These are phyloP conservation scores for Pachysolen tannophilus DNA, from an alignment of 805 yeast species.

Conservation along the genomic window DNA sequence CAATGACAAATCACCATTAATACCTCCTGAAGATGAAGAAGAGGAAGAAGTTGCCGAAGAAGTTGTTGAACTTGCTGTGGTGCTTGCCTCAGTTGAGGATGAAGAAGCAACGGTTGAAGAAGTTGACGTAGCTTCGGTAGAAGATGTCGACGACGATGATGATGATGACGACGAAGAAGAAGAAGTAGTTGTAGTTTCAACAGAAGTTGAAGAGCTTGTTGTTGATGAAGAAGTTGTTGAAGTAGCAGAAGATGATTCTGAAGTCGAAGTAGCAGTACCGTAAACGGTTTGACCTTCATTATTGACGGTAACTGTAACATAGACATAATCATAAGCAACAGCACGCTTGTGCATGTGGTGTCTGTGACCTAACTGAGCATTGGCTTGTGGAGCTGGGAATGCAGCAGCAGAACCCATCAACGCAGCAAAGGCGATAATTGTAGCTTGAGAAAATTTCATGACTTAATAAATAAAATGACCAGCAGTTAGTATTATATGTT, in stretches of 20 bases:
- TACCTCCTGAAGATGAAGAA: slow-evolving; percentile 25
- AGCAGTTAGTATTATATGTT: too few species aligned
- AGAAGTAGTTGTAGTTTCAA: slow-evolving; percentile 16
- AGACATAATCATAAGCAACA: slow-evolving; percentile 36
- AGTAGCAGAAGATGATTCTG: slow-evolving; percentile 17
- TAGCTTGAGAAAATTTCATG: slow-evolving; percentile 10
- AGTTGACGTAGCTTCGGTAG: slow-evolving; percentile 17
- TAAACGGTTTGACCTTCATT: slow-evolving; percentile 37
- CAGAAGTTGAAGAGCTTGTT: slow-evolving; percentile 14
- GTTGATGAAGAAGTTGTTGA: slow-evolving; percentile 21
- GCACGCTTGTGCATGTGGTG: slow-evolving; percentile 60
- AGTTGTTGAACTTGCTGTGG: slow-evolving; percentile 13
- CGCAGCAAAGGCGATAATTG: slow-evolving; percentile 18
- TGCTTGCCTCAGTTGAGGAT: slow-evolving; percentile 8
- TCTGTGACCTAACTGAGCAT: slow-evolving; percentile 42
- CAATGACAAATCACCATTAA: slow-evolving; percentile 44
- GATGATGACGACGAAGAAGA: slow-evolving; percentile 10
- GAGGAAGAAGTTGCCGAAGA: slow-evolving; percentile 22
- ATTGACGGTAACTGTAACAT: slow-evolving; percentile 47
- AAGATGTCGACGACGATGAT: slow-evolving; percentile 16
- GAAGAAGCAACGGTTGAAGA: slow-evolving; percentile 14
- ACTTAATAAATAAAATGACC: too few species aligned
- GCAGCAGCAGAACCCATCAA: slow-evolving; percentile 18
- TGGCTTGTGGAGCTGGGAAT: slow-evolving; percentile 23
- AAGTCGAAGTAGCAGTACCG: slow-evolving; percentile 21